Evolutionary conservation across 176 grass and related monocot genomes (phyloP), one percentile per base, ranked within the genome.

Genomic region (Musa acuminata): DNA sequence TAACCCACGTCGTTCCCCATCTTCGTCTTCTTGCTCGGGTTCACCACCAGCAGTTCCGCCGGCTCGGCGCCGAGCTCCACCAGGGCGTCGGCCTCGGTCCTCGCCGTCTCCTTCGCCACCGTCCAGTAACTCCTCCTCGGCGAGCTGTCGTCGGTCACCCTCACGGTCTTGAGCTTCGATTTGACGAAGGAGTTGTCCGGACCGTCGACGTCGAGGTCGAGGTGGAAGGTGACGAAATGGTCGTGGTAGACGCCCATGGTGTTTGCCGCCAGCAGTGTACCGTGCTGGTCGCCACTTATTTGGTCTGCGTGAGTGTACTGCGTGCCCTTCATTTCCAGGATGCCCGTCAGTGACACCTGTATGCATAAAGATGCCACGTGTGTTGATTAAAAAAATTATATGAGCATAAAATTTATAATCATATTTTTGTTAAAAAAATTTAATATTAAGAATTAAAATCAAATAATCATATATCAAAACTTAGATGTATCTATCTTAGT

Each of bases 241-340:
- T 96, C 93, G 82, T 96, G 89, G 77, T 96, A 90, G 74, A 96
- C 55, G 73, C 84, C 89, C 14, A 96, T 27, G 8, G 85, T 92
- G 79, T 92, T 92, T 64, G 83, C 85, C 0, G 89, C 71, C 17
- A 96, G 72, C 79, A 96, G 74, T 14, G 77, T 84, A 16, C 87
- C 85, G 69, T 86, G 80, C 73, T 77, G 51, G 22, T 92, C 85
- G 8, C 24, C 49, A 11, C 29, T 68, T 75, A 88, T 74, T 72
- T 96, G 58, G 69, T 86, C 83, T 0, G 73, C 65, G 55, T 96
- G 83, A 16, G 72, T 82, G 84, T 87, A 89, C 24, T 51, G 1
- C 13, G 89, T 72, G 22, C 53, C 89, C 71, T 91, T 96, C 29
- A 92, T 75, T 78, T 89, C 92, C 0, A 92, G 57, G 11, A 96